A percentile compares a stretch with the other conserved stretches of the same genome.
These are phyloP conservation scores for Mucor plumbeus DNA, from an alignment of 371 early-diverging fungal genomes.

Conservation along the genomic window DNA sequence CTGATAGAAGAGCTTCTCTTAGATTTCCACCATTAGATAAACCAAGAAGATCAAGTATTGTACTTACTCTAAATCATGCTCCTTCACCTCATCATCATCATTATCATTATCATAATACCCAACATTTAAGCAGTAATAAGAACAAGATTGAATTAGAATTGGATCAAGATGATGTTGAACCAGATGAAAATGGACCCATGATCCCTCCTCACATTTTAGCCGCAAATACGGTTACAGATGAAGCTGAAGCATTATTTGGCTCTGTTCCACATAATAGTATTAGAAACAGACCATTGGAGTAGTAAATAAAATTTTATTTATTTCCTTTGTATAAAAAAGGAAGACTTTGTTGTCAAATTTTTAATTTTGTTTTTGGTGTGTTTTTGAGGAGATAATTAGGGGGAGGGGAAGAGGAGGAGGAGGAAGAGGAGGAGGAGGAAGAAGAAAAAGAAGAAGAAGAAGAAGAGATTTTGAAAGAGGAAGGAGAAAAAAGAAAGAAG, in stretches of 20 bases:
- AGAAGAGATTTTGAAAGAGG: not conserved
- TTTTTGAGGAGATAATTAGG: not conserved
- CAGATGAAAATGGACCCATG: constrained; percentile 36
- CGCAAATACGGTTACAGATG: constrained; percentile 39
- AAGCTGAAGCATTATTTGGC: constrained; percentile 48
- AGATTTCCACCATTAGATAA: constrained; percentile 16
- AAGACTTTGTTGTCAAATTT: no score
- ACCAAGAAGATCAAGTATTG: not conserved
- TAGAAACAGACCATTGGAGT: constrained; percentile 33
- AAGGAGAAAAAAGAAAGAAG: not conserved
- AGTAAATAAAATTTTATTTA: constrained; percentile 2
- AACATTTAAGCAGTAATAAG: not conserved
- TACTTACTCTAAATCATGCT: not conserved
- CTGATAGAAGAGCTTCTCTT: constrained; percentile 22
- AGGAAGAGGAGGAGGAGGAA: no score
- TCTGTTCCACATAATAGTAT: constrained; percentile 37
- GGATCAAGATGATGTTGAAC: constrained; percentile 15
- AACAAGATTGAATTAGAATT: constrained; percentile 9
- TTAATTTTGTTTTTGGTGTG: not conserved
- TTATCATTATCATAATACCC: not conserved
- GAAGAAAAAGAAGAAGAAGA: not conserved
- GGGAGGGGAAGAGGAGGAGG: not conserved
- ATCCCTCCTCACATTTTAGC: constrained; percentile 48
- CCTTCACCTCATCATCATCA: not conserved
- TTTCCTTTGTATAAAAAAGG: constrained; percentile 3